Evolutionary conservation across 2,329 filamentous ascomycete genomes (phyloP).

Genomic region (Ustulina deusta): DNA sequence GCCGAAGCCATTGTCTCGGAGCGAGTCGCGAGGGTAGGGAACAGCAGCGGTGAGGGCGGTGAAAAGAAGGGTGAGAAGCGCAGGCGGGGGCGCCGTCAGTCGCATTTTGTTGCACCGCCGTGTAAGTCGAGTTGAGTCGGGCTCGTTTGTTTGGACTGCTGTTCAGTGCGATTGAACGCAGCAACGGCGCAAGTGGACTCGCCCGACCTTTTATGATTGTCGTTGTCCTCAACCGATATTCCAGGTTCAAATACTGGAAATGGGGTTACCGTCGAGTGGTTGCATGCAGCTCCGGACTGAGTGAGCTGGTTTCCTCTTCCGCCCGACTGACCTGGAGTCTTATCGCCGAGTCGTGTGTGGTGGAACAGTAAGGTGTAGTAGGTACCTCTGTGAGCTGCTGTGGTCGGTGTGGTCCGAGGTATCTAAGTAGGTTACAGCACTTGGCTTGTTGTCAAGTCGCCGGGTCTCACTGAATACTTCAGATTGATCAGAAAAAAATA

Average conservation of each 20-base stretch:
- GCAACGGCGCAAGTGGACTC: slow-evolving; percentile 29
- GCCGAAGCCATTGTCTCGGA: slow-evolving; percentile 62
- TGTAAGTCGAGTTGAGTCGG: slow-evolving; percentile 35
- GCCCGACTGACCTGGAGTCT: slow-evolving; percentile 31
- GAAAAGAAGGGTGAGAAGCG: slow-evolving; percentile 56
- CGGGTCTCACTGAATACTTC: slow-evolving; percentile 9
- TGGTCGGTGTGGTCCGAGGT: slow-evolving; percentile 11
- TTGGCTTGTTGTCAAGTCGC: slow-evolving; percentile 13
- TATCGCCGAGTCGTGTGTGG: slow-evolving; percentile 29
- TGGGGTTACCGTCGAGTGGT: slow-evolving; percentile 26
- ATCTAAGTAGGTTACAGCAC: background rate
- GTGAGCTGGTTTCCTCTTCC: slow-evolving; percentile 30
- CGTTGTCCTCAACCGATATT: slow-evolving; percentile 15
- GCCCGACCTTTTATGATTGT: slow-evolving; percentile 28
- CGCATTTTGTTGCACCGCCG: slow-evolving; percentile 52
- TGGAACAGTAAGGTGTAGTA: slow-evolving; percentile 9
- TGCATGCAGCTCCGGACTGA: slow-evolving; percentile 25
- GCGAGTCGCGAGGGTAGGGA: slow-evolving; percentile 64
- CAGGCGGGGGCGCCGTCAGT: slow-evolving; percentile 45
- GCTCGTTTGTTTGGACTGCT: slow-evolving; percentile 11
- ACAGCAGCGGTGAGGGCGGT: slow-evolving; percentile 55
- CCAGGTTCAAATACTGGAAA: slow-evolving; percentile 17
- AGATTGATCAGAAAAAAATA: background rate
- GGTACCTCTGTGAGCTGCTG: slow-evolving; percentile 4
- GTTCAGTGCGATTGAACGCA: slow-evolving; percentile 41